Evolutionary conservation across 169 alveolate species (phyloP).

Genomic region (Plasmodium cynomolgi): DNA sequence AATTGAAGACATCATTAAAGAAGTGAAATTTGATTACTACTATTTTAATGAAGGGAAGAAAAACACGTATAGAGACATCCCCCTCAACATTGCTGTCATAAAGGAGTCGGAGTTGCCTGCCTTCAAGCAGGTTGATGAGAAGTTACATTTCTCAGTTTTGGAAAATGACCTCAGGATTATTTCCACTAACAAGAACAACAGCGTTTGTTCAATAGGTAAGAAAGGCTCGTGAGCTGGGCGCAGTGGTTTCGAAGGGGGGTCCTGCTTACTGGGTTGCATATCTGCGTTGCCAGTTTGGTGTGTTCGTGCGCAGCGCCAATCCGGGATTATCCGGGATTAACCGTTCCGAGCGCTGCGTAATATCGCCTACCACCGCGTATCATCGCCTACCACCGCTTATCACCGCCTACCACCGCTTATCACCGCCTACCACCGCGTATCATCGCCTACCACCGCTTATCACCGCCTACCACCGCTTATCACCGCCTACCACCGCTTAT

Average conservation of each 20-base stretch:
- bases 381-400: background rate
- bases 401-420: background rate
- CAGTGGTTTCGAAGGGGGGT: background rate
- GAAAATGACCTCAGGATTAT: conserved; percentile 89
- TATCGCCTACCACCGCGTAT: background rate
- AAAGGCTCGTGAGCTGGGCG: background rate
- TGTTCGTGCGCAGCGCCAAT: background rate
- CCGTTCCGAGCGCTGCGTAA: background rate
- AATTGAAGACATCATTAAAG: conserved; percentile 81
- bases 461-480: background rate
- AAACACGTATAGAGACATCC: conserved; percentile 84
- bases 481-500: background rate
- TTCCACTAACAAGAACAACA: conserved; percentile 79
- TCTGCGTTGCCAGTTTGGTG: no score
- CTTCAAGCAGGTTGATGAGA: conserved; percentile 79
- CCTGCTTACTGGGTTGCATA: background rate
- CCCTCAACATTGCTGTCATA: conserved; percentile 81
- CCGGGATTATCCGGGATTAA: background rate
- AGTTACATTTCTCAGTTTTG: conserved; percentile 86
- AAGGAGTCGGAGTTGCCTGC: conserved; percentile 79
- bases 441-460: background rate
- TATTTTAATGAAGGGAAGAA: conserved; percentile 83
- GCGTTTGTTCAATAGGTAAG: conserved; percentile 73
- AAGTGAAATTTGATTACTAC: conserved; percentile 87
- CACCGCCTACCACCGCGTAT: background rate